Base-by-base conservation (phyloP, 2,329 filamentous ascomycete species). In the Clathrospora elynae region DNA sequence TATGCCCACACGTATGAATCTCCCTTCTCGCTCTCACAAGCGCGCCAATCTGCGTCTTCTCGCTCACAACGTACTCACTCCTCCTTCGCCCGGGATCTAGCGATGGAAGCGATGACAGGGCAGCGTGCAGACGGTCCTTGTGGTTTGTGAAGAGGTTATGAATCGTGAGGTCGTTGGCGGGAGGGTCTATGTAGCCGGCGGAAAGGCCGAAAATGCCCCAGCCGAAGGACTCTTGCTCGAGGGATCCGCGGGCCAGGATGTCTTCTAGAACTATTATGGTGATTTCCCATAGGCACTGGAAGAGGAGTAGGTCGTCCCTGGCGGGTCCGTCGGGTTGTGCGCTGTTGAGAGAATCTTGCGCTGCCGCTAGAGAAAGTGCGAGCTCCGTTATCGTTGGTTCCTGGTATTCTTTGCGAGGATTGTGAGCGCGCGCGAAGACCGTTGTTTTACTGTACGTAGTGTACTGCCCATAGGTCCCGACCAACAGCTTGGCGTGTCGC, bases 161-260 rank as follows among this genome's bases (percentile, higher is more conserved):
- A 14, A 23, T 18, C 28, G 13, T 22, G 22, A 42, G 8, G 19
- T 41, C 11, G 26, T 16, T 24, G 10, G 14, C 9, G 3, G n/a
- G 33, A 18, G 34, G 33, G 11, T 40, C 38, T 9, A 54, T 42
- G 24, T 57, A 55, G 8, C 59, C 60, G 6, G 57, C 33, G 4
- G 49, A 38, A 10, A 62, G 26, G 4, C 49, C 57, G 5, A 29
- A 51, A 1, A 61, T 31, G 3, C 50, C 56, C 56, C 59, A 62
- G 0, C 48, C 54, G 14, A 57, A 59, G 1, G 39, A 44, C 28
- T 57, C 54, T 3, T 44, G 38, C 14, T 53, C 36, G 2, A 61
- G 26, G 2, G 47, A 40, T 1, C 44, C 41, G 5, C 30, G 14
- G 0, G 40, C 41, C 0, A 59, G 17, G 1, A 59, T 35, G 1